Percentiles rank a stretch among this genome's conserved stretches.
Conservation (phyloP, 2,329 filamentous ascomycete species). For the Zymoseptoria pseudotritici region DNA sequence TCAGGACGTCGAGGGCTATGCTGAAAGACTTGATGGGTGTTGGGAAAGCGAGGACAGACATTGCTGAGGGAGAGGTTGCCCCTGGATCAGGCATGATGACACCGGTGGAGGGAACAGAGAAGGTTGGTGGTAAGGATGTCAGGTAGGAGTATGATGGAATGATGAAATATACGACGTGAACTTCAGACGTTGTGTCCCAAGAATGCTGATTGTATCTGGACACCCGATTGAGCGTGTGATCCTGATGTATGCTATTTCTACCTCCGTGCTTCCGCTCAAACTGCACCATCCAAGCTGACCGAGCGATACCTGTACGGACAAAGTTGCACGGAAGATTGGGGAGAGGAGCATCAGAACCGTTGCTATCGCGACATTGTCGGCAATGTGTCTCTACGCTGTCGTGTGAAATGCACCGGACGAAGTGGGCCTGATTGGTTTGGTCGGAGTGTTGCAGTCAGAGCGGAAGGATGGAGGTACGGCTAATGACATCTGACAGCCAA, state of each 20-base stretch:
- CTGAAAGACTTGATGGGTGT: constrained; percentile 2
- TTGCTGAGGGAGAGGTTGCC: neutral
- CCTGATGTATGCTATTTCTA: neutral
- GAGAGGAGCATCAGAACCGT: no score
- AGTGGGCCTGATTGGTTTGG: no score
- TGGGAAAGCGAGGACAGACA: neutral
- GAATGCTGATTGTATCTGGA: neutral
- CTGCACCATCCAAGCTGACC: no score
- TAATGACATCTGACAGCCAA: neutral
- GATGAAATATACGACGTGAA: neutral
- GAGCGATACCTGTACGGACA: no score
- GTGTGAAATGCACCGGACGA: no score
- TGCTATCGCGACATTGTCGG: no score
- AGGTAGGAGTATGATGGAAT: neutral
- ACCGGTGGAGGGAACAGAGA: neutral
- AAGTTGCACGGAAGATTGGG: no score
- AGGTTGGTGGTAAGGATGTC: neutral
- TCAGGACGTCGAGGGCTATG: constrained; percentile 4
- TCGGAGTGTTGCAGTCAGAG: no score
- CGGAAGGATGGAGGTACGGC: no score
- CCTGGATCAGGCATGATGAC: neutral
- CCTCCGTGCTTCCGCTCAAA: no score
- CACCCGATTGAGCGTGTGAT: neutral
- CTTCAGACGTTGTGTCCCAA: neutral
- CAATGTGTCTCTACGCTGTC: no score